phyloP scores from a whole-genome alignment of 495 filamentous ascomycete genomes.

The Poronia punctata region DNA sequence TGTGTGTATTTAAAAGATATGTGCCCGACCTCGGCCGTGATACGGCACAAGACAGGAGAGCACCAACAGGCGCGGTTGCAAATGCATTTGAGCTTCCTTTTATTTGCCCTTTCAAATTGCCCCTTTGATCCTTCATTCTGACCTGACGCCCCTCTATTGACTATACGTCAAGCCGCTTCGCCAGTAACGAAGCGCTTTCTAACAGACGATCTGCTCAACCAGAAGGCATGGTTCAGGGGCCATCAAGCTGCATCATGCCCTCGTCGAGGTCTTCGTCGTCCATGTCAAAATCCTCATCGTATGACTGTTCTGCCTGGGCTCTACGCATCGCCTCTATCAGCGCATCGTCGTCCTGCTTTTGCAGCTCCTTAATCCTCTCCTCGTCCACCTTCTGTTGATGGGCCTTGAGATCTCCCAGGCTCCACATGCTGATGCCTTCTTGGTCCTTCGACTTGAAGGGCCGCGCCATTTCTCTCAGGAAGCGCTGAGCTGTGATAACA shows the following conservation, averaged over 20 bases:
- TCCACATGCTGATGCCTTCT: conserved; percentile 91
- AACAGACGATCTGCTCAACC: not conserved
- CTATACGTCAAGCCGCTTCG: no score
- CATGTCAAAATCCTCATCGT: conserved; percentile 49
- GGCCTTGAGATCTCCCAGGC: conserved; percentile 61
- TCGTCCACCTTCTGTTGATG: conserved; percentile 74
- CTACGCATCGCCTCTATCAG: conserved; percentile 12
- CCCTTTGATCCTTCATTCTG: no score
- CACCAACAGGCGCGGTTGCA: no score
- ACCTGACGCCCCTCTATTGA: no score
- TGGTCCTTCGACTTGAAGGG: conserved; percentile 77
- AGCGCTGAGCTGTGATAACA: conserved; percentile 78
- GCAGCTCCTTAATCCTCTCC: conserved; percentile 43
- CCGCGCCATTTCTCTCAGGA: conserved; percentile 83
- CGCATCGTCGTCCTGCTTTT: conserved; percentile 16
- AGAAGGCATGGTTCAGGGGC: not conserved
- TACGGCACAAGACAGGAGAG: no score
- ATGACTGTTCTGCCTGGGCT: conserved; percentile 12
- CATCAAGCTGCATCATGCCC: conserved; percentile 58
- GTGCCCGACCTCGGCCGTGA: no score
- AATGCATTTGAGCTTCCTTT: no score
- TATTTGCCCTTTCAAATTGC: not conserved
- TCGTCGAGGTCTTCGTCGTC: conserved; percentile 54
- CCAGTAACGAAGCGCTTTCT: not conserved
- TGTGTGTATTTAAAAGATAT: no score